Base-by-base conservation (phyloP, 2,329 filamentous ascomycete species). In the Cercospora sesami region DNA sequence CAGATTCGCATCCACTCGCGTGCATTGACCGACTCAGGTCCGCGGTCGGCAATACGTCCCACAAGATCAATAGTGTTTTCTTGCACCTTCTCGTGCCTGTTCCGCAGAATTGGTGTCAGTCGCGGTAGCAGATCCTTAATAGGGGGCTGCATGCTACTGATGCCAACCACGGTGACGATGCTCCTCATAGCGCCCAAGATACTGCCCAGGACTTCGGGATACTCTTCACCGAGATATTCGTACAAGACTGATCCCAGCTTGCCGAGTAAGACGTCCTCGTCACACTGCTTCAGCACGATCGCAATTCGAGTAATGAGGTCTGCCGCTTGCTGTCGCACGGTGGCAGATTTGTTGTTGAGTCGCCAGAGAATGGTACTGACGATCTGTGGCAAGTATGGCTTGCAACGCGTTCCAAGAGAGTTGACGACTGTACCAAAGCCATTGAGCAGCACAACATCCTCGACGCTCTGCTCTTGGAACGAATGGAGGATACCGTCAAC, bases 1-100 rank as follows among this genome's bases (percentile, higher is more conserved):
- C 95, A 99, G 79, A 99, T 99, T 79, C 95, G 90, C 96, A 99
- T 99, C 95, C 95, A 99, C 81, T 99, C 95, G 76, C 95, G 89
- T 14, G 95, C 94, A 78, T 97, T 97, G 78, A 99, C 95, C 71
- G 91, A 94, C 80, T 99, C 95, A 1, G 95, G 94, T 0, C 95
- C 96, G 73, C 95, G 91, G 81, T 99, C 95, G 16, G 96, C 95
- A 74, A 99, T 98, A 85, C 95, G 94, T 65, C 95, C 95, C 21
- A 99, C 95, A 2, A 99, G 86, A 79, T 99, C 95, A 75, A 99
- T 98, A 0, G 95, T 98, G 81, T 99, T 99, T 77, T 99, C 95
- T 79, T 99, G 95, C 53, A 99, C 96, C 81, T 99, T 99, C 78
- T 99, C 95, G 82, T 99, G 95, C 71, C 95, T 91, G 82, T 99